Evolutionary conservation across 73 alveolate genomes (phyloP).

Genomic region (Stentor coeruleus): DNA sequence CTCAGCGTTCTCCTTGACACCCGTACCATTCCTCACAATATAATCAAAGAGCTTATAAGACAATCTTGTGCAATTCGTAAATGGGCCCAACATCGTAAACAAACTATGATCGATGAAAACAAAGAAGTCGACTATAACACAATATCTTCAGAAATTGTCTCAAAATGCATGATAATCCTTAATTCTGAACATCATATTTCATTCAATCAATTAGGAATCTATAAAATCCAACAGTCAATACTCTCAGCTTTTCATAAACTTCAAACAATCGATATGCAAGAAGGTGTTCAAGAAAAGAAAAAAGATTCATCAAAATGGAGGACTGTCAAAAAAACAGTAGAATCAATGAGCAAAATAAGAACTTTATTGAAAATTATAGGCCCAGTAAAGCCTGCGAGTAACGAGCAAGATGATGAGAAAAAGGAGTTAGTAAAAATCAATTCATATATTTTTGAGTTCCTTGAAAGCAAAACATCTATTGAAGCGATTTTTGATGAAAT

Average conservation of each 20-base stretch:
- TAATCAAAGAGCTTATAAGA: not conserved
- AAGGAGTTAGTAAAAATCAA: not conserved
- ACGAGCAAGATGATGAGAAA: slow-evolving; percentile 21
- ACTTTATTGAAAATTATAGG: slow-evolving; percentile 8
- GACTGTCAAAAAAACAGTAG: not conserved
- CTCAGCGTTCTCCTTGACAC: slow-evolving; percentile 2
- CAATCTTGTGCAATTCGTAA: slow-evolving; percentile 21
- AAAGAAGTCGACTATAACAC: not conserved
- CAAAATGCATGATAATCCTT: not conserved
- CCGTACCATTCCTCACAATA: not conserved
- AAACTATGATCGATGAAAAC: not conserved
- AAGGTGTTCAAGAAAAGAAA: not conserved
- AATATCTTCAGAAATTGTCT: not conserved
- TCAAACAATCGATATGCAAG: not conserved
- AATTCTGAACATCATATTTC: not conserved
- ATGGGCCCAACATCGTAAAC: slow-evolving; percentile 24
- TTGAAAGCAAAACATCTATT: not conserved
- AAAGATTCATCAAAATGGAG: not conserved
- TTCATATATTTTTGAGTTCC: slow-evolving; percentile 9
- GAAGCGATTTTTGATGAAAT: not conserved
- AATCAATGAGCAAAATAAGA: not conserved
- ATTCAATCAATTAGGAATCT: not conserved
- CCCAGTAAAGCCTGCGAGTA: not conserved
- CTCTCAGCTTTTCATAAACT: not conserved
- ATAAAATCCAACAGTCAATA: not conserved